Conservation (phyloP, 495 filamentous ascomycete species). For the Penicillium soppii region DNA sequence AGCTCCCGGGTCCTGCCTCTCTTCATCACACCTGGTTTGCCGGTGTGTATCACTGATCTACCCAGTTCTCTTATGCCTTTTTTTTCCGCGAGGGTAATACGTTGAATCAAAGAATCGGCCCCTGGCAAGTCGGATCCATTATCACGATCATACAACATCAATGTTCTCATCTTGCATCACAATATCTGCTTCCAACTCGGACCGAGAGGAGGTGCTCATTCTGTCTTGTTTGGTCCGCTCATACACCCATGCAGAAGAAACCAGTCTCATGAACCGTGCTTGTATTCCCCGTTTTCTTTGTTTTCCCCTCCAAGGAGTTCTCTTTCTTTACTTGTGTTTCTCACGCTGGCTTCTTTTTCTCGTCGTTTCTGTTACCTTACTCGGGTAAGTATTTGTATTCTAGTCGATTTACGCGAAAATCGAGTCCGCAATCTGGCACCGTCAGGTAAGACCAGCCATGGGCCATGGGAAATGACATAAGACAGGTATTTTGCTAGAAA, state of each 20-base stretch:
- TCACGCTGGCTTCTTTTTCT: constrained; percentile 8
- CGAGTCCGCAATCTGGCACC: constrained; percentile 15
- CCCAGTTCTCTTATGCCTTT: constrained; percentile 46
- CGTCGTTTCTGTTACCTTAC: constrained; percentile 11
- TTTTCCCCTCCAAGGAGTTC: constrained; percentile 14
- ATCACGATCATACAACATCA: constrained; percentile 6
- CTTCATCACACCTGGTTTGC: constrained; percentile 36
- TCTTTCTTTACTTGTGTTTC: constrained; percentile 21
- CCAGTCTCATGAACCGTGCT: constrained; percentile 12
- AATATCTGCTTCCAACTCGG: constrained; percentile 3
- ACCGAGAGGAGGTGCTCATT: not conserved
- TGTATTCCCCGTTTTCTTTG: constrained; percentile 26
- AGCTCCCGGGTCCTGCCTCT: constrained; percentile 16
- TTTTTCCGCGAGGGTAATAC: constrained; percentile 66
- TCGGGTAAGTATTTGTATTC: constrained; percentile 53
- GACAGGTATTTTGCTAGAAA: constrained; percentile 31
- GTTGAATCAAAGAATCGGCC: constrained; percentile 13
- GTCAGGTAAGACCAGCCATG: constrained; percentile 74
- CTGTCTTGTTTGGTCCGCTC: constrained; percentile 9
- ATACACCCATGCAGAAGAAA: constrained; percentile 3
- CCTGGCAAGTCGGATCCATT: constrained; percentile 6
- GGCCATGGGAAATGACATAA: constrained; percentile 35
- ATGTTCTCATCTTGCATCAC: constrained; percentile 3
- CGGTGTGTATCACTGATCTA: constrained; percentile 51
- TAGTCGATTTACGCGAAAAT: constrained; percentile 32